Evolutionary conservation across 805 yeast genomes (phyloP).

Genomic region (Suhomyces kilbournensis): DNA sequence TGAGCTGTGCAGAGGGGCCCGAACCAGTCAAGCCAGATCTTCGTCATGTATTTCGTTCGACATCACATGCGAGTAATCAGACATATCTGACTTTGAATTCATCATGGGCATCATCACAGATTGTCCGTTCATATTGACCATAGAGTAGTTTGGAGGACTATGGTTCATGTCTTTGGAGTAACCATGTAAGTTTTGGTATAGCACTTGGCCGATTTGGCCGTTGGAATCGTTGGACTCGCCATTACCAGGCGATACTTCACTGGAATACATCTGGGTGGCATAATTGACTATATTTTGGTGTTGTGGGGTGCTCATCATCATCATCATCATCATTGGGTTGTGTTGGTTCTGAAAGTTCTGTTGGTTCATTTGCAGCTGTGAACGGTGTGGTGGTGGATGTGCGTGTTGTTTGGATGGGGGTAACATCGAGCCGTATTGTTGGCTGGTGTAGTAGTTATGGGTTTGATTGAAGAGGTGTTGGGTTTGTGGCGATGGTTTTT

Average conservation of each 20-base stretch:
- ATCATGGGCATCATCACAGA: slow-evolving; percentile 11
- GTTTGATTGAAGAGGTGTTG: slow-evolving; percentile 16
- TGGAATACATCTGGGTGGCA: slow-evolving; percentile 15
- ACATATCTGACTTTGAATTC: slow-evolving; percentile 1
- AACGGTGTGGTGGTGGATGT: slow-evolving; percentile 5
- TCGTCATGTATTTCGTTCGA: slow-evolving; percentile 1
- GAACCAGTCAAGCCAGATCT: slow-evolving; percentile 1
- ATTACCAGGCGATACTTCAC: slow-evolving; percentile 15
- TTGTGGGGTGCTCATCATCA: slow-evolving; percentile 46
- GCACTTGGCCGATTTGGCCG: slow-evolving; percentile 6
- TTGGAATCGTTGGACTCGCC: slow-evolving; percentile 4
- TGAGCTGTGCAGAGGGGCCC: neutral
- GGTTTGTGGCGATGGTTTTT: slow-evolving; percentile 36
- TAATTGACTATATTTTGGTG: slow-evolving; percentile 30
- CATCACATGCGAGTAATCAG: neutral
- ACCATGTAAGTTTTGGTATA: slow-evolving; percentile 7
- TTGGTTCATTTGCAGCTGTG: slow-evolving; percentile 5
- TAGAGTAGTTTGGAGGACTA: slow-evolving; percentile 7
- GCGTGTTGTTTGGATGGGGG: slow-evolving; percentile 23
- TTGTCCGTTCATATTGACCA: slow-evolving; percentile 9
- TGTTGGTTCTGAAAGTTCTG: slow-evolving; percentile 14
- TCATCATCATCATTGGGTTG: slow-evolving; percentile 20
- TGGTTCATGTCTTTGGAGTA: slow-evolving; percentile 3
- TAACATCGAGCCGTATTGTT: slow-evolving; percentile 23
- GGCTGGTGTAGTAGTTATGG: slow-evolving; percentile 10